phyloP scores from a whole-genome alignment of 306 rosid species.

The Ziziphus jujuba region DNA sequence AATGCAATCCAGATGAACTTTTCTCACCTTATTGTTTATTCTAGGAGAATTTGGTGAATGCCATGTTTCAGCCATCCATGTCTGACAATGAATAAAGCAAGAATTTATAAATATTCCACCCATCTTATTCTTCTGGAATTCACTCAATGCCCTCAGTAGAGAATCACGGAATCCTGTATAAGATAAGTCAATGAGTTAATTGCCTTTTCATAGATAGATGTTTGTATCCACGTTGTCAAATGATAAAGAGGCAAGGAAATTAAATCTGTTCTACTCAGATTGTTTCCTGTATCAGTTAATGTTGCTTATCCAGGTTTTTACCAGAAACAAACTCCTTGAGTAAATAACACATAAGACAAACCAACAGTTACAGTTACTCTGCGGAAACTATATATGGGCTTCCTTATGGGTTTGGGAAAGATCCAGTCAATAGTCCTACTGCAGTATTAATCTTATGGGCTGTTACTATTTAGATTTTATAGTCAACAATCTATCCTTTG shows the following conservation, averaged over 20 bases:
- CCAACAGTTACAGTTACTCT: not conserved
- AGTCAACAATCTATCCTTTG: too few species aligned
- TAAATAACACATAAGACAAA: not conserved
- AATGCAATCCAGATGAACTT: slow-evolving; percentile 6
- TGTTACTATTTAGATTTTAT: too few species aligned
- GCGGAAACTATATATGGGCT: not conserved
- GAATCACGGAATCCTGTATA: slow-evolving; percentile 75
- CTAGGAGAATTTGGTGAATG: slow-evolving; percentile 79
- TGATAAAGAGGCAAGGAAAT: not conserved
- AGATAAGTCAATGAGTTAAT: slow-evolving; percentile 24
- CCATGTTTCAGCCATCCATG: slow-evolving; percentile 77
- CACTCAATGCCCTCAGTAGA: slow-evolving; percentile 60
- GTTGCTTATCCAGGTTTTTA: not conserved
- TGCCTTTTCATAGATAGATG: not conserved
- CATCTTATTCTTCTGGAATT: slow-evolving; percentile 54
- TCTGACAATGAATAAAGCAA: slow-evolving; percentile 89
- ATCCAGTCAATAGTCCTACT: not conserved
- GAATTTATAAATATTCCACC: slow-evolving; percentile 82
- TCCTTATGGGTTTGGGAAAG: not conserved
- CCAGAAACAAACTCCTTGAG: not conserved
- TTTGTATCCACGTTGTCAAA: not conserved
- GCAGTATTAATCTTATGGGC: too few species aligned
- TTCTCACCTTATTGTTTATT: slow-evolving; percentile 59
- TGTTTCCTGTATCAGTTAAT: not conserved
- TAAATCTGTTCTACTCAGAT: not conserved